Base-by-base conservation (phyloP, 345 rosid genomes). In the Salix udensis region DNA sequence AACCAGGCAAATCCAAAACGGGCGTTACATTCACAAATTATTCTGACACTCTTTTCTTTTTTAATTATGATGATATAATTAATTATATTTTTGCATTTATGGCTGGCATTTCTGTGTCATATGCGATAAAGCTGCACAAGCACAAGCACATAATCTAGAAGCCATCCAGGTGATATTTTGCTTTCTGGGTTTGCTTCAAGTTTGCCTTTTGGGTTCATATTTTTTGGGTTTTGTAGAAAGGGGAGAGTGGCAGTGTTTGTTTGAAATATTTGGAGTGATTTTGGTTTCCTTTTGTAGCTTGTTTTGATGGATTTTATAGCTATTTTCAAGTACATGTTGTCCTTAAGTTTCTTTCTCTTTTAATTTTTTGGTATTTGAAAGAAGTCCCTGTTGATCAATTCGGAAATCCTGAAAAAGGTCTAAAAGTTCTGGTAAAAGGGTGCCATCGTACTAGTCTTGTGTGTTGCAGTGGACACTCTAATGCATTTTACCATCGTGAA, bases 251-350 rank as follows among this genome's bases (percentile, higher is more conserved):
- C 50, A 30, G 46, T 52, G 28, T 73, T 40, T 44, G 37, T 53
- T 23, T 55, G 61, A 26, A 55, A 73, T 34, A 34, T 76, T 73
- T 58, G 46, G 36, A 68, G 72, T 78, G 61, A 6, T 53, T 67
- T 42, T 31, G 44, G 61, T 73, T 26, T 16, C 67, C 12, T 64
- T 21, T 52, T 23, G n/a, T 10, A 28, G 70, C 48, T 21, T 77
- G 52, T 21, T 28, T 37, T 19, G 39, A 34, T 4, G 26, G 4
- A 30, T 75, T 44, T n/a, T 23, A 34, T 52, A 14, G 68, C 34
- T 62, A 26, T 23, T 28, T 26, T 26, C 48, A 40, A 16, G 7
- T 28, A 40, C 5, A 18, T 31, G 50, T 39, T n/a, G 44, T 74
- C 61, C n/a, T 30, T 30, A 13, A 14, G 13, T 70, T 55, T 53